These are phyloP conservation scores for Conticribra weissflogii DNA, from an alignment of 108 stramenopile species.

Conservation along the genomic window DNA sequence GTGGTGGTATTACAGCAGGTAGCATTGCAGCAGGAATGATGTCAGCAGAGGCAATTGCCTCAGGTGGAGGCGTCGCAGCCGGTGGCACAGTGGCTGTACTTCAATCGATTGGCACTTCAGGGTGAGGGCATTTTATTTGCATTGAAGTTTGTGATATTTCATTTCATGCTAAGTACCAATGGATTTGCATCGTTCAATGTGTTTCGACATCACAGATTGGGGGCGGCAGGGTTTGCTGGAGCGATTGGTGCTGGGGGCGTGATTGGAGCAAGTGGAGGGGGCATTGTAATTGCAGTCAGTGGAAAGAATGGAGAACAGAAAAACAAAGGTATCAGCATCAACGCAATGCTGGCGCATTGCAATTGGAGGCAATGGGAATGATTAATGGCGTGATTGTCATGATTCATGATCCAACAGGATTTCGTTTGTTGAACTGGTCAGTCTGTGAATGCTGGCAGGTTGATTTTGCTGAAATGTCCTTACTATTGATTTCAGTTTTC, in stretches of 20 bases:
- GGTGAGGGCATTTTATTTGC: no score
- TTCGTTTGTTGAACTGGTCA: no score
- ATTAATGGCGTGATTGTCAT: no score
- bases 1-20: constrained; percentile 15
- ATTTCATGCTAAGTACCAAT: not conserved
- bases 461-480: no score
- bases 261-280: constrained; percentile 5
- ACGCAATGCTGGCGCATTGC: not conserved
- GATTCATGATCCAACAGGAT: no score
- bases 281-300: not conserved
- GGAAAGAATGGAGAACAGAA: not conserved
- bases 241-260: constrained; percentile 11
- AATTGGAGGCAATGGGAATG: not conserved
- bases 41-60: constrained; percentile 18
- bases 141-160: not conserved
- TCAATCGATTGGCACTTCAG: constrained; percentile 20
- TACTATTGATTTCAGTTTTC: no score
- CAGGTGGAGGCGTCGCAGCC: constrained; percentile 13
- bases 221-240: not conserved
- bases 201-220: not conserved
- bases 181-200: not conserved
- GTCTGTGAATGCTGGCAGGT: no score
- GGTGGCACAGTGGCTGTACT: constrained; percentile 30
- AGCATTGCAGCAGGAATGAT: constrained; percentile 23
- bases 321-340: not conserved